A percentile compares a stretch with the other conserved stretches of the same genome.
These are phyloP conservation scores for Fusarium poae DNA, from an alignment of 2,329 filamentous ascomycete genomes.

Conservation along the genomic window DNA sequence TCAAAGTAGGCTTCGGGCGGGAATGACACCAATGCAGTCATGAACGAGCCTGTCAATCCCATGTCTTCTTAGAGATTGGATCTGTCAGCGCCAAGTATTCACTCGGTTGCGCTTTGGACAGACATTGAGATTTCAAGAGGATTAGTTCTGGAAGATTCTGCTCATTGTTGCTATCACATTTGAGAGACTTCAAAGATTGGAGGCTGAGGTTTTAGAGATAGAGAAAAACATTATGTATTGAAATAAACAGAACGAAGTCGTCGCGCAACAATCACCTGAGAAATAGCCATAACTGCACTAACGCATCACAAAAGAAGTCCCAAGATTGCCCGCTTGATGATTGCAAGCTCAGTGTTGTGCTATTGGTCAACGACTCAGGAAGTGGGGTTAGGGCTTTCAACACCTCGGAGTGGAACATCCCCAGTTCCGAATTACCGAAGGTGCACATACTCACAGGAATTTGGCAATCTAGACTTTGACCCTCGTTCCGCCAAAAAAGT, in stretches of 20 bases:
- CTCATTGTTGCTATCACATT: conserved; percentile 28
- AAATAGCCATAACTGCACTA: too few relatives aligned
- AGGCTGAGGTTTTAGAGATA: conserved; percentile 1
- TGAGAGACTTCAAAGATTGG: not conserved
- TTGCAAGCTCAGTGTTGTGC: conserved; percentile 20
- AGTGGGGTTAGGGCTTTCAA: conserved; percentile 29
- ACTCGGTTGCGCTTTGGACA: conserved; percentile 15
- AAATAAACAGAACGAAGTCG: not conserved
- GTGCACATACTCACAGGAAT: conserved; percentile 56
- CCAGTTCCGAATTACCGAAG: conserved; percentile 49
- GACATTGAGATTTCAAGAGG: conserved; percentile 14
- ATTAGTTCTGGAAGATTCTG: conserved; percentile 9
- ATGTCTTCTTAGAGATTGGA: conserved; percentile 20
- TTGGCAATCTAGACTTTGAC: conserved; percentile 52
- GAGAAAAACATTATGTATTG: not conserved
- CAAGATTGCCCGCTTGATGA: not conserved
- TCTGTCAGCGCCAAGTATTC: conserved; percentile 13
- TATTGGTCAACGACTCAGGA: not conserved
- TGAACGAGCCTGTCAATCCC: conserved; percentile 4
- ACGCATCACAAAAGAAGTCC: not conserved
- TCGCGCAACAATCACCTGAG: not conserved
- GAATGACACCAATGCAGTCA: not conserved
- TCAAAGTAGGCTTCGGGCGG: conserved; percentile 2
- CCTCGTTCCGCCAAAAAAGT: conserved; percentile 53
- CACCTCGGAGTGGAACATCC: conserved; percentile 40